Conservation (phyloP, 108 stramenopile species). For the Skeletonema menzelii region DNA sequence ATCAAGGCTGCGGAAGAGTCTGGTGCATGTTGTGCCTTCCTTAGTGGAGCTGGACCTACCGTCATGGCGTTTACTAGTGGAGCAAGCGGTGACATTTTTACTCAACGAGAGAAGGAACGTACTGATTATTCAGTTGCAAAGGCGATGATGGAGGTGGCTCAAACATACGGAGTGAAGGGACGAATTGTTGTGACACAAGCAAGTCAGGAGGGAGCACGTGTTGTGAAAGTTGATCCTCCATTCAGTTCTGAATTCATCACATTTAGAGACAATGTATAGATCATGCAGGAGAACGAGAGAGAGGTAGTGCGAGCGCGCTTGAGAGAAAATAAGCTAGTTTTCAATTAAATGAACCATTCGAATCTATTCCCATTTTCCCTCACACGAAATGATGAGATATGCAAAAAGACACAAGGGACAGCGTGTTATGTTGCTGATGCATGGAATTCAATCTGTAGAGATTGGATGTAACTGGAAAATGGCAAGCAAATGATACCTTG, state of each 20-base stretch:
- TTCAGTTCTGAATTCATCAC: slow-evolving; percentile 82
- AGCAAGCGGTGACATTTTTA: slow-evolving; percentile 97
- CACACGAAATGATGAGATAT: too few species aligned
- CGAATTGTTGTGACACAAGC: slow-evolving; percentile 78
- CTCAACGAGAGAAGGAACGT: slow-evolving; percentile 94
- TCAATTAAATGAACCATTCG: too few species aligned
- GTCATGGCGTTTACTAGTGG: slow-evolving; percentile 98
- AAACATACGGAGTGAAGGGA: slow-evolving; percentile 78
- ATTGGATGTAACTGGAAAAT: too few species aligned
- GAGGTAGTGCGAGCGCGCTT: neutral
- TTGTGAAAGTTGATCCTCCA: slow-evolving; percentile 84
- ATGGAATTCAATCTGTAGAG: too few species aligned
- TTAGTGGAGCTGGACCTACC: slow-evolving; percentile 96
- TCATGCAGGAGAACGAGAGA: neutral
- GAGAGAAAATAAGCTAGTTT: neutral
- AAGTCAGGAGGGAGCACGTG: slow-evolving; percentile 81
- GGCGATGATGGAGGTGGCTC: slow-evolving; percentile 92
- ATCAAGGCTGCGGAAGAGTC: slow-evolving; percentile 92
- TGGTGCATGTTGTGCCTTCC: slow-evolving; percentile 93
- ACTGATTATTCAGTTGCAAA: slow-evolving; percentile 91
- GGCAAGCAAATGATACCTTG: too few species aligned
- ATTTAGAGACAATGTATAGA: slow-evolving; percentile 77
- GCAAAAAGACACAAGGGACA: too few species aligned
- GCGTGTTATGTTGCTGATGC: too few species aligned
- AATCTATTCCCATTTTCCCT: too few species aligned